phyloP scores from a whole-genome alignment of 78 protist species.

The Dictyostelium citrinum region DNA sequence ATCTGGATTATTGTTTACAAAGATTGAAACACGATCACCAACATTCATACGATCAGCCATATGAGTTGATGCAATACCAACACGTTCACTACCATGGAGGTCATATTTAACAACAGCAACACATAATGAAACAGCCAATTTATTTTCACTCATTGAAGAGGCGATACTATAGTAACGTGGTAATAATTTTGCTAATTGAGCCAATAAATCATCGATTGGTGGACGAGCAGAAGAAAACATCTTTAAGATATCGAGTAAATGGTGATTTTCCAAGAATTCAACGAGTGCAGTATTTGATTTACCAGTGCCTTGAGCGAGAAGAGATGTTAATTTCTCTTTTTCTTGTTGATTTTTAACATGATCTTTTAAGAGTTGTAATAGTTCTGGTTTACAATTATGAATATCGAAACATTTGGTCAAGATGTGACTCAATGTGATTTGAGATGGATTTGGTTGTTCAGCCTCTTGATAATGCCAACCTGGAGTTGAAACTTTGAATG shows the following conservation, averaged over 20 bases:
- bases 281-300: background rate
- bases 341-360: background rate
- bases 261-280: slow-evolving; percentile 10
- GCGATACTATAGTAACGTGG: slow-evolving; percentile 95
- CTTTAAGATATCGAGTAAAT: slow-evolving; percentile 44
- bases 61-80: slow-evolving; percentile 61
- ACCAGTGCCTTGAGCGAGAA: slow-evolving; percentile 20
- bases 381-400: slow-evolving; percentile 55
- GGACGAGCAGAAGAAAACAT: slow-evolving; percentile 42
- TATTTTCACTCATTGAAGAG: slow-evolving; percentile 68
- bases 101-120: slow-evolving; percentile 78
- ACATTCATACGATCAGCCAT: slow-evolving; percentile 43
- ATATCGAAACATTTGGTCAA: slow-evolving; percentile 59
- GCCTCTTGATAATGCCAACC: slow-evolving; percentile 65
- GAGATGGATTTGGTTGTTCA: slow-evolving; percentile 30
- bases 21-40: slow-evolving; percentile 40
- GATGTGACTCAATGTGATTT: slow-evolving; percentile 27
- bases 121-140: slow-evolving; percentile 26
- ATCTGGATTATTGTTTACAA: slow-evolving; percentile 62
- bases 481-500: slow-evolving; percentile 27
- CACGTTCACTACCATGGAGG: slow-evolving; percentile 27
- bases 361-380: background rate
- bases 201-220: slow-evolving; percentile 87
- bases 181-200: slow-evolving; percentile 84
- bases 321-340: background rate